These are phyloP conservation scores for Calonectria multiphialidica DNA, from an alignment of 2,329 filamentous ascomycete species.

Conservation along the genomic window DNA sequence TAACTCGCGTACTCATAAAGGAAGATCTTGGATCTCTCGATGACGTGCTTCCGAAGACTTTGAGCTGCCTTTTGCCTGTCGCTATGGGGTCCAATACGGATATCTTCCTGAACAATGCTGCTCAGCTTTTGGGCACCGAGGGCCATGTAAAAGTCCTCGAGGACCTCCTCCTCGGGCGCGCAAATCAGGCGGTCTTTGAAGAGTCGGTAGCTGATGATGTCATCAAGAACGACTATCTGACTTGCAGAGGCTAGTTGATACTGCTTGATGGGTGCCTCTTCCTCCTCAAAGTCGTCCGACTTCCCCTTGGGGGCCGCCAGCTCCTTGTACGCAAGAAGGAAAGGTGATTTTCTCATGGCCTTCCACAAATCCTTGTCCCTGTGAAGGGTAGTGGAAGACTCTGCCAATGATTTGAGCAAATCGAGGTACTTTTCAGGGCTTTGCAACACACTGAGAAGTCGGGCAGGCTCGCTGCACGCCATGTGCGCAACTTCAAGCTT, in stretches of 20 bases:
- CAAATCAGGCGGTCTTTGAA: slow-evolving; percentile 89
- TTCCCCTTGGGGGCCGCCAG: slow-evolving; percentile 64
- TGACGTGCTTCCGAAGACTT: slow-evolving; percentile 81
- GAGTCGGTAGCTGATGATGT: slow-evolving; percentile 88
- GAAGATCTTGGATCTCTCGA: slow-evolving; percentile 91
- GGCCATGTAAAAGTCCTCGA: slow-evolving; percentile 87
- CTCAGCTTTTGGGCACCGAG: slow-evolving; percentile 85
- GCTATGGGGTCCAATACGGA: slow-evolving; percentile 75
- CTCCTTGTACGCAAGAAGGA: slow-evolving; percentile 88
- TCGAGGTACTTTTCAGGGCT: slow-evolving; percentile 88
- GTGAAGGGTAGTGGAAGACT: slow-evolving; percentile 76
- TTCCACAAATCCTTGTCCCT: slow-evolving; percentile 83
- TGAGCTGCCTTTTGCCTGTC: slow-evolving; percentile 77
- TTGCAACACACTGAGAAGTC: slow-evolving; percentile 83
- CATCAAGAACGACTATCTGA: slow-evolving; percentile 84
- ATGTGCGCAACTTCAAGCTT: slow-evolving; percentile 86
- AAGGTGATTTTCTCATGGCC: slow-evolving; percentile 80
- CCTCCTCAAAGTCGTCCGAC: slow-evolving; percentile 66
- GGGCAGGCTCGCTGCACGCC: slow-evolving; percentile 85
- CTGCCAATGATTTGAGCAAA: slow-evolving; percentile 83
- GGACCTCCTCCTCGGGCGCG: slow-evolving; percentile 87
- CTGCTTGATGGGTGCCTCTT: slow-evolving; percentile 76
- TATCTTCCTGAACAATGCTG: slow-evolving; percentile 81
- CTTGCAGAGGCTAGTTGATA: slow-evolving; percentile 81
- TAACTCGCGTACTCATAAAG: slow-evolving; percentile 82